Conservation (phyloP, 2,329 filamentous ascomycete genomes). For the Trichoderma cornu-damae region DNA sequence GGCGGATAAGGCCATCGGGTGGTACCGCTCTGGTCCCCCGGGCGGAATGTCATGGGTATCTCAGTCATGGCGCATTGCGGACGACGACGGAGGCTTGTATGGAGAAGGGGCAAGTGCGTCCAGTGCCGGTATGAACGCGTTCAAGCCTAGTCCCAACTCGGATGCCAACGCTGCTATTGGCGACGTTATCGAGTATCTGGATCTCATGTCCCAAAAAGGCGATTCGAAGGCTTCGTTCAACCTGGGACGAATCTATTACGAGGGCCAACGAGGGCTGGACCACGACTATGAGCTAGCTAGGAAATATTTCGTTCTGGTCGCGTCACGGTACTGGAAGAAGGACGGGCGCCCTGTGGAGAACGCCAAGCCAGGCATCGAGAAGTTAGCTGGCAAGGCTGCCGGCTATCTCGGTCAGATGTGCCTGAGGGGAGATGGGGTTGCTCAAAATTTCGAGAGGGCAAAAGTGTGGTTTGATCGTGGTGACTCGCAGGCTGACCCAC, state of each 20-base stretch:
- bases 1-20: constrained; percentile 85
- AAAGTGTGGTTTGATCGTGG: constrained; percentile 80
- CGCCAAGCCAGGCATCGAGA: constrained; percentile 65
- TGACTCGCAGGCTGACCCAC: constrained; percentile 66
- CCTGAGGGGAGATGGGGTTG: constrained; percentile 76
- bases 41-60: constrained; percentile 73
- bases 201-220: constrained; percentile 84
- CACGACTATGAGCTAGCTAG: constrained; percentile 69
- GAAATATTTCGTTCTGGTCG: constrained; percentile 75
- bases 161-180: constrained; percentile 82
- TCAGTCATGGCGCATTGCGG: constrained; percentile 80
- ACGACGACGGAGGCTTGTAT: constrained; percentile 87
- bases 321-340: constrained; percentile 73
- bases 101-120: constrained; percentile 89
- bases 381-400: constrained; percentile 74
- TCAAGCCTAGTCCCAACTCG: constrained; percentile 65
- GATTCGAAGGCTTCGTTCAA: constrained; percentile 84
- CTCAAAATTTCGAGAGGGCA: constrained; percentile 72
- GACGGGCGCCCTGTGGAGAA: constrained; percentile 71
- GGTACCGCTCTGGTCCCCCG: constrained; percentile 83
- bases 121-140: constrained; percentile 78
- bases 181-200: constrained; percentile 90
- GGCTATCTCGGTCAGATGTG: constrained; percentile 88
- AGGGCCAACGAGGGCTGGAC: constrained; percentile 71
- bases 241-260: constrained; percentile 80